Conservation (phyloP, 345 rosid species). For the Melaleuca alternifolia region DNA sequence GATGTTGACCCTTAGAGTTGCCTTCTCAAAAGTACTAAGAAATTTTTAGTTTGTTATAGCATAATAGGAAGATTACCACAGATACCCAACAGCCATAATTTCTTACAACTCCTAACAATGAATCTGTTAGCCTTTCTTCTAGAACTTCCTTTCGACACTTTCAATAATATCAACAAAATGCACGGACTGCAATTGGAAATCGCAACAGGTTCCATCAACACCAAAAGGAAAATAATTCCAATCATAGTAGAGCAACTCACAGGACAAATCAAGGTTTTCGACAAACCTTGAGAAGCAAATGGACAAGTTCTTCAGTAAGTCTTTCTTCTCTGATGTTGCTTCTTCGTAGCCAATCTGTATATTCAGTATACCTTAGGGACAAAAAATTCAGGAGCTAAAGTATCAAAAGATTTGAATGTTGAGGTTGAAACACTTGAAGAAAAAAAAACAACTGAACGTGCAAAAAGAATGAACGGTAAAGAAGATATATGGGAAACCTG, state of each 20-base stretch:
- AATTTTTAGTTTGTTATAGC: neutral
- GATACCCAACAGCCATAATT: neutral
- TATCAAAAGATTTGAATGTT: neutral
- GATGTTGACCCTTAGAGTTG: neutral
- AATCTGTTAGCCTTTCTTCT: neutral
- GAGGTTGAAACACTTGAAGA: neutral
- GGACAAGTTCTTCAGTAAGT: conserved; percentile 26
- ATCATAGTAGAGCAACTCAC: neutral
- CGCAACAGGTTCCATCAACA: neutral
- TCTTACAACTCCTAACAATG: neutral
- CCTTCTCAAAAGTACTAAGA: neutral
- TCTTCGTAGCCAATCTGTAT: conserved; percentile 65
- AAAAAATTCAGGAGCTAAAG: neutral
- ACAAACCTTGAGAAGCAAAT: neutral
- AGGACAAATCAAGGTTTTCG: neutral
- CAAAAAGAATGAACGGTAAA: neutral
- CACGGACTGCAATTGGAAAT: neutral
- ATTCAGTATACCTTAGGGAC: conserved; percentile 61
- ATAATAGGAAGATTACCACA: neutral
- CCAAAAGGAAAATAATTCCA: neutral
- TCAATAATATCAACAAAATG: neutral
- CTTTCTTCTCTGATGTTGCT: conserved; percentile 65
- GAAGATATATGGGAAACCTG: too few relatives aligned
- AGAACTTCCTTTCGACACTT: fast-evolving
- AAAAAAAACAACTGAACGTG: neutral